Base-by-base conservation (phyloP, 1,284 basidiomycete genomes). In the Agroathelia rolfsii region DNA sequence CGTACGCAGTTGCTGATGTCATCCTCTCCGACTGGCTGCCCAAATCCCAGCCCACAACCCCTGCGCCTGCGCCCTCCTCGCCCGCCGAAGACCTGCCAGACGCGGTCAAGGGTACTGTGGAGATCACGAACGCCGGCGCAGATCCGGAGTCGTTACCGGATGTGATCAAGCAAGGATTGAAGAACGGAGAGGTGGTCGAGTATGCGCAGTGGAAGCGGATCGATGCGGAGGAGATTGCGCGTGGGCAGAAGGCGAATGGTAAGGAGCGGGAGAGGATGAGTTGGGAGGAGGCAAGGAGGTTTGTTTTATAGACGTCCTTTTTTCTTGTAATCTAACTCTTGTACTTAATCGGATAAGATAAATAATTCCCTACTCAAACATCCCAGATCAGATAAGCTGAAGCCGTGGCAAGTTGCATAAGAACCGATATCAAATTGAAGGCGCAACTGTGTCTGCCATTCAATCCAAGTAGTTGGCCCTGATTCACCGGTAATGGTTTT, bases 251-350 rank as follows among this genome's bases (percentile, higher is more conserved):
- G n/a, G 49, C 46, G 24, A 37, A 58, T 15, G 77, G 76, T 2
- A 90, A 90, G 56, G 77, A 83, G 52, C 62, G 84, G 30, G 87
- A 90, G 57, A 66, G 87, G 41, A 77, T 90, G 72, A 26, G 18
- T 4, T 85, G 81, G 80, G 58, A 65, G 32, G 68, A 73, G 30
- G 73, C 62, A 4, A 49, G 43, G 32, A 40, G 41, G 23, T 66
- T 72, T 40, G 47, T 77, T 22, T n/a, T n/a, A n/a, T n/a, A n/a
- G n/a, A n/a, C n/a, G n/a, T n/a, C n/a, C n/a, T n/a, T n/a, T n/a
- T n/a, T n/a, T n/a, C n/a, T n/a, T n/a, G n/a, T n/a, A n/a, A n/a
- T n/a, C n/a, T n/a, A n/a, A n/a, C n/a, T n/a, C n/a, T n/a, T n/a
- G n/a, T n/a, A n/a, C n/a, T n/a, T n/a, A n/a, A n/a, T n/a, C n/a